phyloP scores from a whole-genome alignment of 202 grass and related monocot genomes.

The Cymbopogon flexuosus region DNA sequence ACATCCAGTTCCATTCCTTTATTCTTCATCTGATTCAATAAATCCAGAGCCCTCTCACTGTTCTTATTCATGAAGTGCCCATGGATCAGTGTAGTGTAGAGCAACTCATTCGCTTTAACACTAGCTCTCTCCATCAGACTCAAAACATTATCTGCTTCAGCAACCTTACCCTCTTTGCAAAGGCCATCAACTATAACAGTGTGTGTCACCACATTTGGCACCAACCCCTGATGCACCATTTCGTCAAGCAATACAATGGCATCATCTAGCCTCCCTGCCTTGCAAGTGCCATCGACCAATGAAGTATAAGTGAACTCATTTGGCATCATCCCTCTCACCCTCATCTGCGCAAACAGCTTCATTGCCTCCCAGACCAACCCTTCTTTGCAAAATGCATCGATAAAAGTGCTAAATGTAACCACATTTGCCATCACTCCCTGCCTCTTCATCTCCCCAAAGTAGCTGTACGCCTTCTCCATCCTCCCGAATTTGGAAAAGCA shows the following conservation, averaged over 20 bases:
- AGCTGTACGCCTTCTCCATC: slow-evolving; percentile 60
- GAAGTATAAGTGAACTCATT: slow-evolving; percentile 94
- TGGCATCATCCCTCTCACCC: slow-evolving; percentile 57
- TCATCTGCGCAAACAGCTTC: slow-evolving; percentile 89
- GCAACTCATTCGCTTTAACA: slow-evolving; percentile 48
- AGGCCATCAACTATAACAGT: slow-evolving; percentile 75
- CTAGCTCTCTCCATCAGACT: slow-evolving; percentile 52
- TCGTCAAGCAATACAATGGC: slow-evolving; percentile 63
- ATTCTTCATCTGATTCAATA: slow-evolving; percentile 72
- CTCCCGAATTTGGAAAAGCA: slow-evolving; percentile 78
- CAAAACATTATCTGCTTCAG: slow-evolving; percentile 64
- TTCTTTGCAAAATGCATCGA: slow-evolving; percentile 89
- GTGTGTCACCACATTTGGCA: slow-evolving; percentile 68
- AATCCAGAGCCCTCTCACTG: slow-evolving; percentile 48
- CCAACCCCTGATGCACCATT: slow-evolving; percentile 70
- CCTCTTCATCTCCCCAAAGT: slow-evolving; percentile 75
- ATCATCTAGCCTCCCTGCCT: slow-evolving; percentile 61
- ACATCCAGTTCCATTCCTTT: slow-evolving; percentile 79
- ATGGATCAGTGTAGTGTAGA: slow-evolving; percentile 79
- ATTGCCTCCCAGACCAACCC: slow-evolving; percentile 73
- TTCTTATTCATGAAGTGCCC: slow-evolving; percentile 68
- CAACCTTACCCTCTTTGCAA: slow-evolving; percentile 74
- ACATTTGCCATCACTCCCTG: slow-evolving; percentile 56
- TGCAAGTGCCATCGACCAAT: slow-evolving; percentile 76
- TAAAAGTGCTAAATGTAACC: slow-evolving; percentile 78